These are phyloP conservation scores for Mesembryanthemum crystallinum DNA, from an alignment of 148 eudicot species.

Conservation along the genomic window DNA sequence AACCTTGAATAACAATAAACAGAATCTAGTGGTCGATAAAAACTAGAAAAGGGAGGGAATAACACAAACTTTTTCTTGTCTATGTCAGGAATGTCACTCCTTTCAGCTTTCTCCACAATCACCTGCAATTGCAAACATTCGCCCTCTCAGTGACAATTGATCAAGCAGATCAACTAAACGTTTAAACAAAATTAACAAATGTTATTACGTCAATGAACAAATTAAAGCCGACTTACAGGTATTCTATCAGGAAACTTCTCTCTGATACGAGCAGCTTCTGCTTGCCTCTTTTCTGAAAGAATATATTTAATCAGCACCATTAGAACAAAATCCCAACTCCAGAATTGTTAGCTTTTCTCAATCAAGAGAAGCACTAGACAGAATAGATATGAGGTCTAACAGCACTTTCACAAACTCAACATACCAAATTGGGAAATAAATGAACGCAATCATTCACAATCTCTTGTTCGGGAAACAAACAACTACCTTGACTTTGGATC, in stretches of 20 bases:
- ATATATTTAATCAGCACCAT: background rate
- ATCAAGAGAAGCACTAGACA: background rate
- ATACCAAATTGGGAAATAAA: background rate
- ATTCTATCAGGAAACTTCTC: slow-evolving; percentile 48
- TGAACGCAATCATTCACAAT: background rate
- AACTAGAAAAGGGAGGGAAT: background rate
- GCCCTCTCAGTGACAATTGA: slow-evolving; percentile 7
- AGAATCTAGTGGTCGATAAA: background rate
- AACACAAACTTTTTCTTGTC: slow-evolving; percentile 49
- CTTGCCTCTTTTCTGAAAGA: slow-evolving; percentile 40
- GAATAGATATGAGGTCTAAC: background rate
- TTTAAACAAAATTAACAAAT: background rate
- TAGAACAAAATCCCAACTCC: slow-evolving; percentile 1
- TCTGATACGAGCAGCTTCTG: slow-evolving; percentile 43
- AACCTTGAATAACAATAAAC: background rate
- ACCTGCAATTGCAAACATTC: slow-evolving; percentile 41
- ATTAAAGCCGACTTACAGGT: slow-evolving; percentile 35
- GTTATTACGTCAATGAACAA: background rate
- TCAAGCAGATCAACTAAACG: background rate
- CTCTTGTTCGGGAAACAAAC: background rate
- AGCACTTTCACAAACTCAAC: slow-evolving; percentile 1
- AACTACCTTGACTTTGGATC: background rate
- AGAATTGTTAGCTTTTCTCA: background rate
- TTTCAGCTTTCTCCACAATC: slow-evolving; percentile 52
- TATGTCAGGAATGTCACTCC: slow-evolving; percentile 43